Base-by-base conservation (phyloP, 768 basidiomycete genomes). In the Hericium alpestre region DNA sequence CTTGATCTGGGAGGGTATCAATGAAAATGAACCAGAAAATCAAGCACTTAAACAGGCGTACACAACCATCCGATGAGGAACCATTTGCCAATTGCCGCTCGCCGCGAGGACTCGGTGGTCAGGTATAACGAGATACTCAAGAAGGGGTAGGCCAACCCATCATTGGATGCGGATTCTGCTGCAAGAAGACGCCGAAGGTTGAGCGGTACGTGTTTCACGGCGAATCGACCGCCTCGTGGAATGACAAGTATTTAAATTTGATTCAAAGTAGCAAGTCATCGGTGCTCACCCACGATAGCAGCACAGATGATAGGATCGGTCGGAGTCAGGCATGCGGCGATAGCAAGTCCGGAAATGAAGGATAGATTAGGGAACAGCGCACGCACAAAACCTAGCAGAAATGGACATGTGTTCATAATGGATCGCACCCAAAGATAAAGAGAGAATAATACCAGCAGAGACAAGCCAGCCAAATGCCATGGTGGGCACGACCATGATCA, bases 221-320 rank as follows among this genome's bases (percentile, higher is more conserved):
- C 88, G 60, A 79, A 91, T 58, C 76, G 82, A 0, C 89, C 88
- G 11, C 84, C 87, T 39, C 7, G 13, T 12, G 11, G n/a, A 39
- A 22, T 22, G 60, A 22, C 49, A 51, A 46, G 11, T 43, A n/a
- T 13, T 47, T 27, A 38, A 38, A 38, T 9, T 38, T 40, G 25
- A n/a, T 13, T 4, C 54, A 10, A 20, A 20, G 4, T n/a, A 5
- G 32, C 32, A 32, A 32, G 32, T 32, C 39, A 51, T 53, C 16
- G 54, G 38, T 38, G 41, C 47, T 23, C 54, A 81, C 86, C 84
- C 2, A 86, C 86, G 66, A 85, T 93, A 53, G 79, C 86, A 55
- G 91, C 89, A 55, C 89, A 91, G 51, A 95, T 85, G 63, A 95
- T 90, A 0, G 95, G 95, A 72, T 99, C 95, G 10, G 95, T 99